Evolutionary conservation across 2,329 filamentous ascomycete species (phyloP).

Genomic region (Calonectria multiphialidica): DNA sequence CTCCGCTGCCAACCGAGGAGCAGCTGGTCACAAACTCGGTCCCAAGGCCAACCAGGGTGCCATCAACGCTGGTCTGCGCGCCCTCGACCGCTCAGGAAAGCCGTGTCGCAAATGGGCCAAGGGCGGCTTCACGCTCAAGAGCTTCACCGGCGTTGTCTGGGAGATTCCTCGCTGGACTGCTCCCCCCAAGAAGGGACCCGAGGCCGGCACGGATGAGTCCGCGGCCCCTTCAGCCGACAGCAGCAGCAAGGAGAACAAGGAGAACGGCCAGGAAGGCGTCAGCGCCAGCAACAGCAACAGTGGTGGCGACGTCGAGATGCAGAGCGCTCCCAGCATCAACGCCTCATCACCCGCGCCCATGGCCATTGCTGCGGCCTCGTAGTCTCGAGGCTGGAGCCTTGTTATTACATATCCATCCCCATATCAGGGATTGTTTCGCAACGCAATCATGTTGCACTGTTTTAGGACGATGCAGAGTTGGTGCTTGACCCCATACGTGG

Average conservation of each 20-base stretch:
- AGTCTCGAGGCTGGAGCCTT: conserved; percentile 15
- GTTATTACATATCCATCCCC: conserved; percentile 8
- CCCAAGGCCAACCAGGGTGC: conserved; percentile 97
- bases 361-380: conserved; percentile 60
- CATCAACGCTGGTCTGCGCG: conserved; percentile 95
- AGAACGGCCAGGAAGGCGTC: conserved; percentile 65
- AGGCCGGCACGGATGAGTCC: conserved; percentile 61
- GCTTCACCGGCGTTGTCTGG: conserved; percentile 91
- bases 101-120: conserved; percentile 93
- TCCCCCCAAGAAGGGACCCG: conserved; percentile 67
- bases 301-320: conserved; percentile 65
- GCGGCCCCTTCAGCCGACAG: conserved; percentile 60
- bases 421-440: conserved; percentile 28
- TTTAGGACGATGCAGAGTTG: conserved; percentile 32
- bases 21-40: conserved; percentile 83
- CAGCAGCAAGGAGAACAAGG: conserved; percentile 75
- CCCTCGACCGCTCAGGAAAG: conserved; percentile 91
- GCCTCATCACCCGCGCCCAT: conserved; percentile 65
- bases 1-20: conserved; percentile 60
- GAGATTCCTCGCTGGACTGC: conserved; percentile 86
- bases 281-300: conserved; percentile 60
- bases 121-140: conserved; percentile 87
- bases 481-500: conserved; percentile 20
- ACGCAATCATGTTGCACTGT: conserved; percentile 28
- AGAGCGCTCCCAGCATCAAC: conserved; percentile 63